These are phyloP conservation scores for Aureobasidium sp. DNA, from an alignment of 2,329 filamentous ascomycete genomes.

Conservation along the genomic window DNA sequence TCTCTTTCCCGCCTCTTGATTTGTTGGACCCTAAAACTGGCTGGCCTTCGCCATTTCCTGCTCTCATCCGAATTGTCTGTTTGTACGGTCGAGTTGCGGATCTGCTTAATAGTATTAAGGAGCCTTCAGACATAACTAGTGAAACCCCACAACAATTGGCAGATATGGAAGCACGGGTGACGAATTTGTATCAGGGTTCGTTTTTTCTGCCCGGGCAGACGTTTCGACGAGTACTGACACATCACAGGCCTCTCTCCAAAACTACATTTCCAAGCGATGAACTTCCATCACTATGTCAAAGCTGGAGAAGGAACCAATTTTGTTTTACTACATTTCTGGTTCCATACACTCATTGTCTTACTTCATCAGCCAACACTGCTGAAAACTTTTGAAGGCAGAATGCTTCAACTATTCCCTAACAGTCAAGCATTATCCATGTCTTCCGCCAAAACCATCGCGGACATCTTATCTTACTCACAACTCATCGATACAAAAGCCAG, in stretches of 20 bases:
- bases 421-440: slow-evolving; percentile 78
- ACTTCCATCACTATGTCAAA: slow-evolving; percentile 78
- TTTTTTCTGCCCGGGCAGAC: too few relatives aligned
- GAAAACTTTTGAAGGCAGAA: slow-evolving; percentile 62
- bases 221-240: background rate
- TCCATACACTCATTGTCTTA: slow-evolving; percentile 76
- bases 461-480: slow-evolving; percentile 79
- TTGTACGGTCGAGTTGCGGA: slow-evolving; percentile 80
- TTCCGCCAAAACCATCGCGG: slow-evolving; percentile 83
- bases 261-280: slow-evolving; percentile 74
- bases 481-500: slow-evolving; percentile 79
- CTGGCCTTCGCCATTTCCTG: slow-evolving; percentile 72
- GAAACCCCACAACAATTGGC: slow-evolving; percentile 64
- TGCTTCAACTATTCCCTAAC: slow-evolving; percentile 67
- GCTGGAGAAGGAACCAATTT: slow-evolving; percentile 78
- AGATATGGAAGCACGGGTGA: slow-evolving; percentile 74
- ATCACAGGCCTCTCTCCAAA: slow-evolving; percentile 52
- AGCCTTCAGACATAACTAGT: slow-evolving; percentile 63
- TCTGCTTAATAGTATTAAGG: slow-evolving; percentile 70
- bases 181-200: slow-evolving; percentile 56
- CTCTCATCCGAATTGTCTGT: slow-evolving; percentile 74
- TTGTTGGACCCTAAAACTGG: slow-evolving; percentile 47
- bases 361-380: slow-evolving; percentile 77
- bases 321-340: slow-evolving; percentile 81
- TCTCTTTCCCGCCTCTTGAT: slow-evolving; percentile 55